Conservation (phyloP, 345 rosid species). For the Bretschneidera sinensis region DNA sequence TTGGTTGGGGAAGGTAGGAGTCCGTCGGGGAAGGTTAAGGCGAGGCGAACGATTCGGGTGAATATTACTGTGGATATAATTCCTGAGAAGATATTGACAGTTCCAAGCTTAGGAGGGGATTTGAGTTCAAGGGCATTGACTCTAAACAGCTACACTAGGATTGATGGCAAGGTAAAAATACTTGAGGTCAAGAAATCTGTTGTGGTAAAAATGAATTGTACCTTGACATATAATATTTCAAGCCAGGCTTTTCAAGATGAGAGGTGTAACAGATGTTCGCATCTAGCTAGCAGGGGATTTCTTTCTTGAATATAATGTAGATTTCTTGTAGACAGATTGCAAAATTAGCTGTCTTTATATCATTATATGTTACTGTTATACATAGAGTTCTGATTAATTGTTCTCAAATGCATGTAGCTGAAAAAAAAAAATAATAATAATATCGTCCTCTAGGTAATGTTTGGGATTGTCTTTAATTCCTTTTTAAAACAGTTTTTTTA, state of each 20-base stretch:
- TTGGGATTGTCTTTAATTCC: too few species aligned
- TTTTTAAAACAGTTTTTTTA: too few species aligned
- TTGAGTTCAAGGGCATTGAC: constrained; percentile 5
- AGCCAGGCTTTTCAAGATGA: constrained; percentile 5
- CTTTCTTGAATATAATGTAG: too few species aligned
- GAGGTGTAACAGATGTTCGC: constrained; percentile 11
- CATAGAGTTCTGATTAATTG: too few species aligned
- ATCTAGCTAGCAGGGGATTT: background rate
- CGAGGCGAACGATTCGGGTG: constrained; percentile 32
- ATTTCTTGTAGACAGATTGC: too few species aligned
- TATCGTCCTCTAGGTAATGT: too few species aligned
- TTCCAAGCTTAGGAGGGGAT: constrained; percentile 6
- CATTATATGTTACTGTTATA: too few species aligned
- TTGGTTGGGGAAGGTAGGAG: constrained; percentile 29
- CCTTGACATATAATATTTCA: constrained; percentile 14
- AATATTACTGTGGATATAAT: constrained; percentile 37
- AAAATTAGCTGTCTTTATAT: too few species aligned
- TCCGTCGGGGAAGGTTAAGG: constrained; percentile 30
- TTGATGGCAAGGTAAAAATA: constrained; percentile 38
- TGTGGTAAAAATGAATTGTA: constrained; percentile 28
- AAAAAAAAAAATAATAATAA: too few species aligned
- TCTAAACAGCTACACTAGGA: constrained; percentile 27
- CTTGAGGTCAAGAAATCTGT: constrained; percentile 27
- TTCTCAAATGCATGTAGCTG: too few species aligned
- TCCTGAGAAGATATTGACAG: constrained; percentile 15